Evolutionary conservation across 2,329 filamentous ascomycete genomes (phyloP), one percentile per base, ranked within the genome.

Genomic region (Neofusicoccum sp.): DNA sequence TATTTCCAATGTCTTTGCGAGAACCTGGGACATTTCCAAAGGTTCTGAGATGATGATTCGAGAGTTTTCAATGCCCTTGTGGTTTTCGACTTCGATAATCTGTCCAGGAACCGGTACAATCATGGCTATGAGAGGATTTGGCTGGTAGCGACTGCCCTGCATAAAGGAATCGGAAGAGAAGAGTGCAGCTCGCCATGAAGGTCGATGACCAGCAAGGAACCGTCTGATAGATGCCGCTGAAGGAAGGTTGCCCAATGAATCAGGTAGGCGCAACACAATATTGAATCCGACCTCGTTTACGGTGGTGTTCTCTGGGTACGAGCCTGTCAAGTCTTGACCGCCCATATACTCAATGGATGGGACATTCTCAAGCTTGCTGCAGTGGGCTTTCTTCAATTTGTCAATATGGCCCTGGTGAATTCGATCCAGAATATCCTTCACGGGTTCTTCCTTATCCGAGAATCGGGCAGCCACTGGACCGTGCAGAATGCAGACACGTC

Each of bases 401-500:
- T 63, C 57, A n/a, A 66, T 41, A 40, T 63, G 63, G 11, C 61
- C 62, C 12, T 61, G 26, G 40, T 62, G 65, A 40, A 67, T 67
- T 20, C 45, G 51, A 30, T 65, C 62, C 36, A 67, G 41, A 43
- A 67, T 65, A 1, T 54, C 61, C 43, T 60, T 62, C 14, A 65
- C 64, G 20, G 66, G 65, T 45, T 68, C 65, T 47, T 68, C 62
- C 43, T 64, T 64, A 41, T 64, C 64, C 16, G 63, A 66, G 40
- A 69, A 64, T 34, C 64, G 60, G 1, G 68, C 72, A 6, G 74
- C 71, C 2, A 75, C 72, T 9, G 74, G 74, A 8, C 75, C 73
- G 28, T 76, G 74, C 1, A 76, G 65, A 28, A 77, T 71, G 40
- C 70, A 76, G 5, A 69, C 68, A 20, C 74, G 65, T 12, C 67